phyloP scores from a whole-genome alignment of 306 rosid species.

The Potentilla sterilis region DNA sequence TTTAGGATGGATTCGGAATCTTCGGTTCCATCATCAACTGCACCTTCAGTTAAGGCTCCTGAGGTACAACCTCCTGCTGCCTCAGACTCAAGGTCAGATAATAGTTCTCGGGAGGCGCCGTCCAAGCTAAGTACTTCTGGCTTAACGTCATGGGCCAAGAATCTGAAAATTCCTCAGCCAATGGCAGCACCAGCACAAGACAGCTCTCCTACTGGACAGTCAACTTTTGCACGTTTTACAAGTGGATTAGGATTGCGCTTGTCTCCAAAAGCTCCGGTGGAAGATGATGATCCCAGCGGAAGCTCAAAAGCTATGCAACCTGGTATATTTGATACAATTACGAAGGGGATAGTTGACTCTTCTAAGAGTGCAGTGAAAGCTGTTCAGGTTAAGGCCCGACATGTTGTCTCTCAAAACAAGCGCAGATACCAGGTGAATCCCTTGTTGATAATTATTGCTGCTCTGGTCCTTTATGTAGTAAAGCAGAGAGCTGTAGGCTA shows the following conservation, averaged over 20 bases:
- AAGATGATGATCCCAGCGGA: conserved; percentile 53
- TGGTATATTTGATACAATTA: conserved; percentile 71
- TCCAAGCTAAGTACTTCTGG: conserved; percentile 55
- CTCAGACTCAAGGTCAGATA: conserved; percentile 41
- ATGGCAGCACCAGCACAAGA: conserved; percentile 59
- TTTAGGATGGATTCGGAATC: conserved; percentile 67
- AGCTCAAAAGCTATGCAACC: conserved; percentile 47
- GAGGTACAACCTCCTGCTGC: conserved; percentile 35
- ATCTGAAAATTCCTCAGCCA: conserved; percentile 72
- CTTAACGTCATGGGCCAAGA: conserved; percentile 87
- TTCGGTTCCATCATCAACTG: conserved; percentile 39
- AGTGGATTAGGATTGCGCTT: conserved; percentile 75
- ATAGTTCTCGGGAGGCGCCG: conserved; percentile 42
- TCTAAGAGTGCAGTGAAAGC: conserved; percentile 96
- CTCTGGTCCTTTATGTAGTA: neutral
- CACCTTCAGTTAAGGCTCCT: conserved; percentile 42
- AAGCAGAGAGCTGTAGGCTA: neutral
- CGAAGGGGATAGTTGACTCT: conserved; percentile 86
- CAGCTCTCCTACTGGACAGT: conserved; percentile 63
- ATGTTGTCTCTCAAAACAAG: conserved; percentile 94
- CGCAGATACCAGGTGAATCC: conserved; percentile 88
- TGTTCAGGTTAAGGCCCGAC: conserved; percentile 96
- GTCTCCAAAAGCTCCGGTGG: conserved; percentile 71
- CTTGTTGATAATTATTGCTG: conserved; percentile 16
- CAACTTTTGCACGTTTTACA: conserved; percentile 81